phyloP scores from a whole-genome alignment of 345 rosid species.

The Euphorbia tirucalli region DNA sequence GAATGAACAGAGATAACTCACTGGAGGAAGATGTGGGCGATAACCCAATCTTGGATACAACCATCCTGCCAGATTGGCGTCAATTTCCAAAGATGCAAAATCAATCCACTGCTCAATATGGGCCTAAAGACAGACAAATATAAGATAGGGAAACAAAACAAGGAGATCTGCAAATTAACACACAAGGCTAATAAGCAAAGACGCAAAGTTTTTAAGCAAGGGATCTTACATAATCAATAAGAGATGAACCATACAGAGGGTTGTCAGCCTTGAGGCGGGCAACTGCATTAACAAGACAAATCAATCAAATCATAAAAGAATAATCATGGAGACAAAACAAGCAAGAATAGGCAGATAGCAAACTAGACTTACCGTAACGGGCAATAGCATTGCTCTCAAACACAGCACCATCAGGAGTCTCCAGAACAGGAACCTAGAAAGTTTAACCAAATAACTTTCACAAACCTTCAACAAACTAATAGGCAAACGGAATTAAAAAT shows the following conservation, averaged over 20 bases:
- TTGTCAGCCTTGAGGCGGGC: constrained; percentile 62
- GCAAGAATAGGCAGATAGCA: background rate
- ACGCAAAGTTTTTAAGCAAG: background rate
- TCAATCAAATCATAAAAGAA: constrained; percentile 1
- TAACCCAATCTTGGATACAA: constrained; percentile 55
- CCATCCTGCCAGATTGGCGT: constrained; percentile 60
- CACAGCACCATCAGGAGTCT: constrained; percentile 85
- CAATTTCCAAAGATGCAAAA: constrained; percentile 73
- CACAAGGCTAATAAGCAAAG: background rate
- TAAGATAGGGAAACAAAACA: background rate
- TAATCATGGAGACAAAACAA: background rate
- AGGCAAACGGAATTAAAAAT: background rate
- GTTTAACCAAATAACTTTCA: background rate
- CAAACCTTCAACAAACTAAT: background rate
- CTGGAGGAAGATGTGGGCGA: constrained; percentile 64
- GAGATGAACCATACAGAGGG: constrained; percentile 61
- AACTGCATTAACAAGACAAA: constrained; percentile 40
- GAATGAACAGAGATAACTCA: constrained; percentile 31
- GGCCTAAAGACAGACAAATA: constrained; percentile 42
- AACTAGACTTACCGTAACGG: constrained; percentile 57
- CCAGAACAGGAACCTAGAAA: constrained; percentile 81
- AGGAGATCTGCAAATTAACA: background rate
- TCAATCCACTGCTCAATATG: constrained; percentile 96
- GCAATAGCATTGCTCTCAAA: constrained; percentile 99
- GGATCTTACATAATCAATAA: constrained; percentile 65